Evolutionary conservation across 306 rosid genomes (phyloP).

Genomic region (Sicyos edulis): DNA sequence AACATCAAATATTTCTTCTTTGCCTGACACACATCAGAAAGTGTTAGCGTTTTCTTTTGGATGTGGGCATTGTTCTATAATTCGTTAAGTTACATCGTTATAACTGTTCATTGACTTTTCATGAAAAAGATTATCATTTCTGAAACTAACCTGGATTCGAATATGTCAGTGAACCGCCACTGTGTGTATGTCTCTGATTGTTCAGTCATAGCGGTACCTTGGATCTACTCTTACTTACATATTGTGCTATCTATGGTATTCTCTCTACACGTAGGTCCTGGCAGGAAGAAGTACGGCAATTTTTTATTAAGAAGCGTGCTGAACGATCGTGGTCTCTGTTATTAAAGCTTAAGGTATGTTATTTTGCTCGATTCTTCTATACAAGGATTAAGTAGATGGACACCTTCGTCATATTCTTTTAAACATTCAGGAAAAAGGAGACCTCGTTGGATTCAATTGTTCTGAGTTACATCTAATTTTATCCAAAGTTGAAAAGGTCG

Average conservation of each 20-base stretch:
- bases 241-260: slow-evolving; percentile 3
- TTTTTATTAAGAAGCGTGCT: slow-evolving; percentile 29
- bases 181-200: not conserved
- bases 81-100: not conserved
- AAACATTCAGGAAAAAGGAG: slow-evolving; percentile 59
- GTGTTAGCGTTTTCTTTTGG: not conserved
- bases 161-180: not conserved
- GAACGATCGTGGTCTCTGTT: slow-evolving; percentile 58
- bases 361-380: slow-evolving; percentile 8
- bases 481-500: slow-evolving; percentile 78
- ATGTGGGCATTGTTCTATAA: not conserved
- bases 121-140: not conserved
- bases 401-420: slow-evolving; percentile 4
- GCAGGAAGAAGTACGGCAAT: slow-evolving; percentile 57
- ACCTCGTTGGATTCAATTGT: slow-evolving; percentile 56
- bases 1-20: not conserved
- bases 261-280: slow-evolving; percentile 50
- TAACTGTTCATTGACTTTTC: not conserved
- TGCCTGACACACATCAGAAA: not conserved
- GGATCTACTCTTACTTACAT: not conserved
- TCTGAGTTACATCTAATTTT: slow-evolving; percentile 53
- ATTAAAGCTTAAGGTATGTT: slow-evolving; percentile 60
- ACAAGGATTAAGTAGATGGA: not conserved
- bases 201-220: not conserved
- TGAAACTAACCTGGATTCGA: not conserved